These are phyloP conservation scores for Trichocladium uniseriatum DNA, from an alignment of 495 filamentous ascomycete genomes.

Conservation along the genomic window DNA sequence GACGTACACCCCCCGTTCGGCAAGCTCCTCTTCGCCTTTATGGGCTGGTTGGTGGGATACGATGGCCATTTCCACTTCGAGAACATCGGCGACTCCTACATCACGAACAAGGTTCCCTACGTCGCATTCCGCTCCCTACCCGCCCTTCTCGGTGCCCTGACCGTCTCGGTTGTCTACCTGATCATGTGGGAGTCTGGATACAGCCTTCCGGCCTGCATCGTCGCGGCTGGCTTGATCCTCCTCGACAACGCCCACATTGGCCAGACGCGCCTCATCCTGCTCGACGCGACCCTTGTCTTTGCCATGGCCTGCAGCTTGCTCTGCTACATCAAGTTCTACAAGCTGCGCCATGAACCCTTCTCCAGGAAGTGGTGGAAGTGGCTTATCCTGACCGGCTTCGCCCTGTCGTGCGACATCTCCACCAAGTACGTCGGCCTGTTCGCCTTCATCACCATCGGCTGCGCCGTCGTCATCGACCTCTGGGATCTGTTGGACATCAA, in stretches of 20 bases:
- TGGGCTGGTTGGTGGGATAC: conserved; percentile 93
- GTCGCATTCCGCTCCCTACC: conserved; percentile 92
- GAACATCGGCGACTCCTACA: conserved; percentile 98
- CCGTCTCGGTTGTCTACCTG: conserved; percentile 85
- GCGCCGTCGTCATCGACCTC: conserved; percentile 84
- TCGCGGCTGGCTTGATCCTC: conserved; percentile 77
- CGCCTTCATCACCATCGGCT: conserved; percentile 94
- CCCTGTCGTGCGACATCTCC: conserved; percentile 93
- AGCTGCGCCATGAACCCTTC: conserved; percentile 82
- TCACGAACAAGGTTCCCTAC: conserved; percentile 93
- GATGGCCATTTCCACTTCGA: conserved; percentile 97
- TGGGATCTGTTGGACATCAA: conserved; percentile 92
- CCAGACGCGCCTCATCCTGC: conserved; percentile 88
- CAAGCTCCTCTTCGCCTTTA: conserved; percentile 80
- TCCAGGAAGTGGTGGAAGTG: conserved; percentile 99
- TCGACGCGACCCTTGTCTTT: conserved; percentile 89
- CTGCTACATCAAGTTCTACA: conserved; percentile 96
- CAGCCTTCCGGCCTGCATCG: conserved; percentile 80
- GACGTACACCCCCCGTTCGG: conserved; percentile 98
- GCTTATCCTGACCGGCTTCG: conserved; percentile 88
- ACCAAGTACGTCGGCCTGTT: conserved; percentile 97
- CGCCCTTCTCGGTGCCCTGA: conserved; percentile 80
- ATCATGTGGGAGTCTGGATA: conserved; percentile 99
- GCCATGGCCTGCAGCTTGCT: conserved; percentile 92
- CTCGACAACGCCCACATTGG: conserved; percentile 98